Evolutionary conservation across 2,329 filamentous ascomycete genomes (phyloP).

Genomic region (Fusarium cyanostomum): DNA sequence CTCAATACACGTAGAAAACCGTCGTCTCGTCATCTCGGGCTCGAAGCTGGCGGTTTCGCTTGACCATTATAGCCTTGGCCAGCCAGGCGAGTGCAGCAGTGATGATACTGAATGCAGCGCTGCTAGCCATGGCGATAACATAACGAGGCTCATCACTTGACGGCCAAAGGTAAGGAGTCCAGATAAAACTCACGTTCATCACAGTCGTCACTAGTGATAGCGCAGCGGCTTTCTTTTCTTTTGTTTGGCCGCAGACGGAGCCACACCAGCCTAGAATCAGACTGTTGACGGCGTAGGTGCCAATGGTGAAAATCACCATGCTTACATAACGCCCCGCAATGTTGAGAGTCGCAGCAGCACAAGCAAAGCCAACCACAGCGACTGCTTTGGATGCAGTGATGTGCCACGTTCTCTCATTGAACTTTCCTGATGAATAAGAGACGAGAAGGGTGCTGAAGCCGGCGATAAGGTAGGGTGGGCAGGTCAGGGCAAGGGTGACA

Average conservation of each 20-base stretch:
- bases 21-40: slow-evolving; percentile 37
- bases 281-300: slow-evolving; percentile 54
- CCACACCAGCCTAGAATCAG: slow-evolving; percentile 58
- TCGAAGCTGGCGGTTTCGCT: slow-evolving; percentile 49
- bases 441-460: slow-evolving; percentile 36
- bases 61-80: slow-evolving; percentile 48
- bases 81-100: slow-evolving; percentile 53
- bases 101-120: slow-evolving; percentile 45
- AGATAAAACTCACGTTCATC: slow-evolving; percentile 43
- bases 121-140: slow-evolving; percentile 34
- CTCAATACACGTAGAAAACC: slow-evolving; percentile 46
- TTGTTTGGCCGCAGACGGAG: slow-evolving; percentile 55
- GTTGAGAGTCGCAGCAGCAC: slow-evolving; percentile 40
- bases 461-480: slow-evolving; percentile 58
- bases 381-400: slow-evolving; percentile 54
- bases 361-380: slow-evolving; percentile 46
- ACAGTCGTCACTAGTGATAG: slow-evolving; percentile 36
- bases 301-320: slow-evolving; percentile 53
- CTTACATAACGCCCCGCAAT: slow-evolving; percentile 39
- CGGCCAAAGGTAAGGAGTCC: slow-evolving; percentile 42
- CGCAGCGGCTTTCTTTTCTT: slow-evolving; percentile 55
- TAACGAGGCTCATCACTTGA: slow-evolving; percentile 39
- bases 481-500: slow-evolving; percentile 45
- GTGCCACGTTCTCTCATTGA: slow-evolving; percentile 60
- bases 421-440: slow-evolving; percentile 53